Conservation (phyloP, 176 grass and related monocot species). For the Stipa capillata region DNA sequence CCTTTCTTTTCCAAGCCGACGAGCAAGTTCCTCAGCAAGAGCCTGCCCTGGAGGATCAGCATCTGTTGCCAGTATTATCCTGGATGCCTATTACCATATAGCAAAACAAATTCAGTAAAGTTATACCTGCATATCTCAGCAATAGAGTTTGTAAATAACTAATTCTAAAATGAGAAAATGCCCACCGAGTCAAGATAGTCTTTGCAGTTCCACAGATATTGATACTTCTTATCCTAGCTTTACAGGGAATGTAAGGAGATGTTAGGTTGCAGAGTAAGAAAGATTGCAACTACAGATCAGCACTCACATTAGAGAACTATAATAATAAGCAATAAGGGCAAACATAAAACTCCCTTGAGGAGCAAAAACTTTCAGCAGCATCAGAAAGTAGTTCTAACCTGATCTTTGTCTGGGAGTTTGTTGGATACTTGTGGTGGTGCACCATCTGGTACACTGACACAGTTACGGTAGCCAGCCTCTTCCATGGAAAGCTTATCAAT, state of each 20-base stretch:
- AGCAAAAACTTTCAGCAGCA: conserved; percentile 6
- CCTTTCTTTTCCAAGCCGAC: conserved; percentile 98
- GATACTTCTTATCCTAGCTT: conserved; percentile 96
- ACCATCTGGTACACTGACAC: conserved; percentile 86
- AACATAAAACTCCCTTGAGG: background rate
- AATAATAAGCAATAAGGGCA: background rate
- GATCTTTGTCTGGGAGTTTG: conserved; percentile 37
- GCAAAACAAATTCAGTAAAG: conserved; percentile 12
- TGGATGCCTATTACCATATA: conserved; percentile 54
- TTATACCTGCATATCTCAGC: background rate
- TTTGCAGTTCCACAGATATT: conserved; percentile 90
- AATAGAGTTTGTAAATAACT: background rate
- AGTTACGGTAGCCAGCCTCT: conserved; percentile 82
- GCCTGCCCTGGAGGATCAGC: conserved; percentile 74
- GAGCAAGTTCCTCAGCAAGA: conserved; percentile 86
- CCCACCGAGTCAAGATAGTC: conserved; percentile 77
- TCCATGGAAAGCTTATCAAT: conserved; percentile 99
- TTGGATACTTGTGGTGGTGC: conserved; percentile 44
- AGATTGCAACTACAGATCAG: conserved; percentile 11
- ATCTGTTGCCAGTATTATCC: conserved; percentile 96
- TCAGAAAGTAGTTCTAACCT: conserved; percentile 40
- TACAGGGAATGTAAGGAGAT: conserved; percentile 44
- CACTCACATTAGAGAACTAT: background rate
- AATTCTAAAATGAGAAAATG: conserved; percentile 11
- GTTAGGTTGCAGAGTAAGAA: conserved; percentile 38